phyloP scores from a whole-genome alignment of 163 green algal genomes.

The Picocystis sp. region DNA sequence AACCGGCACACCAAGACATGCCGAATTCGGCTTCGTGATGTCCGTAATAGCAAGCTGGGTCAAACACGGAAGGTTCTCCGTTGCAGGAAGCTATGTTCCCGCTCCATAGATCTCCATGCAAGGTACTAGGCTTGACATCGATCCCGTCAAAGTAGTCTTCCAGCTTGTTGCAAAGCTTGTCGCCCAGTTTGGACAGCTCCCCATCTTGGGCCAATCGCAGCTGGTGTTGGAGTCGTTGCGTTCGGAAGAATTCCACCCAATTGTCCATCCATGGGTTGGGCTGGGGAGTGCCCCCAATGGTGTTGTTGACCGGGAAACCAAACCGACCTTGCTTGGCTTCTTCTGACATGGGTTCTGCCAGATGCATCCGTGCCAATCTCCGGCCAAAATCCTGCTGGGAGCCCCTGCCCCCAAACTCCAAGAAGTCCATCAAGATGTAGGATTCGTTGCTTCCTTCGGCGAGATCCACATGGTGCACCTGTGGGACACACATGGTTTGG shows the following conservation, averaged over 20 bases:
- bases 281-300: slow-evolving; percentile 80
- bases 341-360: slow-evolving; percentile 36
- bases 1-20: slow-evolving; percentile 75
- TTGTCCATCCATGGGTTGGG: slow-evolving; percentile 67
- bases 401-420: slow-evolving; percentile 40
- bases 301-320: slow-evolving; percentile 92
- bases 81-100: slow-evolving; percentile 65
- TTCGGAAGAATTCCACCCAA: slow-evolving; percentile 80
- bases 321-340: slow-evolving; percentile 44
- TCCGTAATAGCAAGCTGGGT: slow-evolving; percentile 72
- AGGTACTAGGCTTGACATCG: slow-evolving; percentile 46
- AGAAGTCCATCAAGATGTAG: slow-evolving; percentile 89
- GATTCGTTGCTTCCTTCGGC: slow-evolving; percentile 18
- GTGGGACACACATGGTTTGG: slow-evolving; percentile 40
- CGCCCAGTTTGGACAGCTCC: slow-evolving; percentile 32
- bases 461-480: slow-evolving; percentile 29
- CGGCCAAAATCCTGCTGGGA: slow-evolving; percentile 43
- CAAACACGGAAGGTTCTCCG: slow-evolving; percentile 45
- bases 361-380: slow-evolving; percentile 68
- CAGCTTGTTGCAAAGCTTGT: slow-evolving; percentile 42
- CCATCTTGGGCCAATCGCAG: slow-evolving; percentile 39
- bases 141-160: slow-evolving; percentile 54
- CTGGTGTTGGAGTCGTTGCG: slow-evolving; percentile 62
- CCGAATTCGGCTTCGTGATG: slow-evolving; percentile 82
- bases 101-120: slow-evolving; percentile 92